phyloP scores from a whole-genome alignment of 1,139 yeast genomes.

The Taphrina wiesneri region DNA sequence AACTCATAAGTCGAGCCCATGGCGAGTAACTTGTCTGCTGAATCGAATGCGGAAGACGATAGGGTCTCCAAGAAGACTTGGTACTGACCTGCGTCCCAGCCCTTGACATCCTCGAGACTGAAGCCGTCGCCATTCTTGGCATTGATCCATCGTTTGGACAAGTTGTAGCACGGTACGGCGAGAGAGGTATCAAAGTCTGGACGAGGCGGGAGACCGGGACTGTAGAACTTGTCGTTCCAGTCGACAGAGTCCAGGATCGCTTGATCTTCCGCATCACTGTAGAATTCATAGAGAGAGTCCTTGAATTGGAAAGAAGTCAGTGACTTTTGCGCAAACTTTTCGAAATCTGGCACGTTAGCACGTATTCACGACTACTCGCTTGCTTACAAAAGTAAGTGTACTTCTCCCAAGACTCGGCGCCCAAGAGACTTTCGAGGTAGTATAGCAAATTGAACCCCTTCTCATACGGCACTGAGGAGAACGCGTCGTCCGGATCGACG shows the following conservation, averaged over 20 bases:
- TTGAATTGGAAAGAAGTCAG: slow-evolving; percentile 79
- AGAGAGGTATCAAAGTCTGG: slow-evolving; percentile 76
- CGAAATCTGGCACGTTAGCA: slow-evolving; percentile 51
- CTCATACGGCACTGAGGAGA: slow-evolving; percentile 75
- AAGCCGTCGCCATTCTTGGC: slow-evolving; percentile 45
- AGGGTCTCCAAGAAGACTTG: slow-evolving; percentile 76
- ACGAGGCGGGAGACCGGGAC: slow-evolving; percentile 79
- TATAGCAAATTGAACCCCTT: slow-evolving; percentile 74
- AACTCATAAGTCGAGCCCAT: slow-evolving; percentile 55
- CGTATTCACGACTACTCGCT: too few relatives aligned
- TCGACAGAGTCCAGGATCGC: slow-evolving; percentile 64
- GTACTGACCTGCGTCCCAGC: slow-evolving; percentile 71
- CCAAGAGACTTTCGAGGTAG: slow-evolving; percentile 65
- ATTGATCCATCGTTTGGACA: slow-evolving; percentile 66
- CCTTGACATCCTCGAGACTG: slow-evolving; percentile 52
- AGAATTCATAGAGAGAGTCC: slow-evolving; percentile 68
- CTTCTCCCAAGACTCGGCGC: slow-evolving; percentile 64
- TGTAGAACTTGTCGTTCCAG: slow-evolving; percentile 80
- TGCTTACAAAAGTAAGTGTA: slow-evolving; percentile 63
- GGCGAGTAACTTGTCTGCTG: slow-evolving; percentile 48
- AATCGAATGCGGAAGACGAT: slow-evolving; percentile 47
- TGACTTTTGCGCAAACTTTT: slow-evolving; percentile 65
- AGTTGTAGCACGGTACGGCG: slow-evolving; percentile 67
- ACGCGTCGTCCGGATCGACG: slow-evolving; percentile 84
- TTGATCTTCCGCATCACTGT: slow-evolving; percentile 44